Conservation (phyloP, 2,329 filamentous ascomycete species). For the Tolypocladium ophioglossoides region DNA sequence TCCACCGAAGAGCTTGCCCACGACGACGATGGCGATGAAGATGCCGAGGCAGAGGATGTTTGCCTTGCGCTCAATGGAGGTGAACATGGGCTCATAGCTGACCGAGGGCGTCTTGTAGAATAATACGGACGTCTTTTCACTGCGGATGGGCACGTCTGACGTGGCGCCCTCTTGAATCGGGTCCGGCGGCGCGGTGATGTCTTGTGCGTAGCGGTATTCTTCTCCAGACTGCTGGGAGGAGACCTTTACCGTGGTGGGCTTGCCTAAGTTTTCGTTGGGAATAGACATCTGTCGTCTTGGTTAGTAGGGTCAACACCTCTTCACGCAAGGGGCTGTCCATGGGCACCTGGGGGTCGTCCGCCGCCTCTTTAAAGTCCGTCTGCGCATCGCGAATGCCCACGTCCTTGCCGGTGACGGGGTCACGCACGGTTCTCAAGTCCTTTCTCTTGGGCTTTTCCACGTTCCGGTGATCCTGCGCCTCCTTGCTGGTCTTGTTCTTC, state of each 20-base stretch:
- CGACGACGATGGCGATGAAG: slow-evolving; percentile 60
- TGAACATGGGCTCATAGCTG: slow-evolving; percentile 83
- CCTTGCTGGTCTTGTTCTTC: slow-evolving; percentile 21
- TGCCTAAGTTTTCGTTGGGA: slow-evolving; percentile 80
- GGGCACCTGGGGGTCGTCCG: slow-evolving; percentile 58
- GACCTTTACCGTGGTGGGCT: slow-evolving; percentile 61
- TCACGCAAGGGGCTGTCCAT: neutral
- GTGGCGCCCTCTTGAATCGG: slow-evolving; percentile 73
- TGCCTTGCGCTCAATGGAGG: slow-evolving; percentile 63
- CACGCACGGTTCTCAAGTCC: slow-evolving; percentile 63
- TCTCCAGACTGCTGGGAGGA: slow-evolving; percentile 59
- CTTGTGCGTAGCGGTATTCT: slow-evolving; percentile 77
- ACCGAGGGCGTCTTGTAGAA: slow-evolving; percentile 91
- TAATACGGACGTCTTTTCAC: slow-evolving; percentile 91
- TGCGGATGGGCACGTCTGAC: slow-evolving; percentile 88
- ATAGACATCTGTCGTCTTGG: slow-evolving; percentile 52
- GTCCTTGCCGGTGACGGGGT: slow-evolving; percentile 79
- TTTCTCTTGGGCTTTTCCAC: slow-evolving; percentile 24
- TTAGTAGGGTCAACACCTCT: neutral
- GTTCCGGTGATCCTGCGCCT: slow-evolving; percentile 32
- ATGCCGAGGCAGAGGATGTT: slow-evolving; percentile 59
- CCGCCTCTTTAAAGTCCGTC: slow-evolving; percentile 55
- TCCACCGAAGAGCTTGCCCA: slow-evolving; percentile 73
- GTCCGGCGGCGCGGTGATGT: slow-evolving; percentile 83
- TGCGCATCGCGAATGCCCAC: slow-evolving; percentile 79